Evolutionary conservation across 805 yeast species (phyloP).

Genomic region (Teunomyces kruisii): DNA sequence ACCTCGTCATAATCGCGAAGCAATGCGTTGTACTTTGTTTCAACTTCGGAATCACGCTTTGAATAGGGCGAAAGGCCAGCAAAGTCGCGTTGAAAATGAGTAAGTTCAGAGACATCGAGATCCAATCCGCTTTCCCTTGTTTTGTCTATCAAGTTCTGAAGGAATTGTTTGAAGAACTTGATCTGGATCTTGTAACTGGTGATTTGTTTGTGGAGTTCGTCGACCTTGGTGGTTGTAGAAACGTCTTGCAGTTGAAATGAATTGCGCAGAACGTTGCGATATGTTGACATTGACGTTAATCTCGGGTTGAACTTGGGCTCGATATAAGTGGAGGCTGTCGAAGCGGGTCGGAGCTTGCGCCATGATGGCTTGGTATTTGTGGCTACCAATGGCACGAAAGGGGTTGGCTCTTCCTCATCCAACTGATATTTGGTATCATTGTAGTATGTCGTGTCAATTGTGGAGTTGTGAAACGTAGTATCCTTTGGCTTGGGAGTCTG

Average conservation of each 20-base stretch:
- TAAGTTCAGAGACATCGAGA: slow-evolving; percentile 20
- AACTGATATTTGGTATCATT: slow-evolving; percentile 25
- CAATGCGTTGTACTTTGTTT: slow-evolving; percentile 19
- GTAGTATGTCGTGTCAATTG: slow-evolving; percentile 11
- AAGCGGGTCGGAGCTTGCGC: slow-evolving; percentile 22
- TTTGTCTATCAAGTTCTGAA: slow-evolving; percentile 32
- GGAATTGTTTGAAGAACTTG: slow-evolving; percentile 38
- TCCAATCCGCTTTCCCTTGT: slow-evolving; percentile 4
- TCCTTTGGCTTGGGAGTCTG: not conserved
- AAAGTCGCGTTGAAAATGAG: slow-evolving; percentile 18
- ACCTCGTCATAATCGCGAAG: slow-evolving; percentile 34
- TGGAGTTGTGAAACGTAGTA: slow-evolving; percentile 10
- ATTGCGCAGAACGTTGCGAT: slow-evolving; percentile 3
- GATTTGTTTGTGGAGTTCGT: slow-evolving; percentile 33
- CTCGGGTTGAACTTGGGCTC: slow-evolving; percentile 7
- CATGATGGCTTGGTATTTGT: slow-evolving; percentile 17
- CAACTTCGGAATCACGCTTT: slow-evolving; percentile 14
- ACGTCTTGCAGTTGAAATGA: slow-evolving; percentile 14
- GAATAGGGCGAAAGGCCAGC: slow-evolving; percentile 11
- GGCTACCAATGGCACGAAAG: not conserved
- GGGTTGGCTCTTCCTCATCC: slow-evolving; percentile 13
- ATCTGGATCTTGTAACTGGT: slow-evolving; percentile 39
- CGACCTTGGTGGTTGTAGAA: slow-evolving; percentile 21
- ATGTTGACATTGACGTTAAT: slow-evolving; percentile 6
- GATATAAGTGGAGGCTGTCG: slow-evolving; percentile 6